Percentiles rank a stretch among this genome's conserved stretches.
These are phyloP conservation scores for Aspergillus brasiliensis DNA, from an alignment of 2,329 filamentous ascomycete species.

Conservation along the genomic window DNA sequence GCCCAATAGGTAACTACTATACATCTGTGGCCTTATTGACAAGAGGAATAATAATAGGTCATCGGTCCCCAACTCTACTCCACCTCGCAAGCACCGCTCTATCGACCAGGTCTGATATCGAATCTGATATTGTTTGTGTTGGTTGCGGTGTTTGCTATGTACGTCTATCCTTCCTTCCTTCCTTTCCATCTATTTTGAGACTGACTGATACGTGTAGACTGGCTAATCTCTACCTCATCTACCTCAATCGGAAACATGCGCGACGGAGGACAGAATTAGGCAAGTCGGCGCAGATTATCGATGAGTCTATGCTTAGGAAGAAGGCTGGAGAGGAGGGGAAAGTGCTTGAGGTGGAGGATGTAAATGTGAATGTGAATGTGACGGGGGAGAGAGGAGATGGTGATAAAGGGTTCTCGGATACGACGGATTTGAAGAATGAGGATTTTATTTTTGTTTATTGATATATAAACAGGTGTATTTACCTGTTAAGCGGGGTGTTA, in stretches of 20 bases:
- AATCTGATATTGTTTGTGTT: constrained; percentile 39
- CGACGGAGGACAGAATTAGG: constrained; percentile 32
- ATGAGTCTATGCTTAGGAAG: constrained; percentile 40
- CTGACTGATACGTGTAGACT: constrained; percentile 15
- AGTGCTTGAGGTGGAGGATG: constrained; percentile 13
- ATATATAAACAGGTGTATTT: too few species aligned
- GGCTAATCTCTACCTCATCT: constrained; percentile 34
- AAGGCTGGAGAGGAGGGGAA: constrained; percentile 11
- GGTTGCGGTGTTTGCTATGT: constrained; percentile 31
- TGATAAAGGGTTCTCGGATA: constrained; percentile 20
- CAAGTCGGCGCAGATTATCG: constrained; percentile 31
- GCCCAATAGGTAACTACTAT: fast-evolving
- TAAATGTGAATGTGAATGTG: background rate
- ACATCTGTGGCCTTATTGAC: too few species aligned
- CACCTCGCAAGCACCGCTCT: constrained; percentile 35
- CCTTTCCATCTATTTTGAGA: background rate
- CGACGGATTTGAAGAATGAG: constrained; percentile 22
- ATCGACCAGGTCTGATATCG: constrained; percentile 36
- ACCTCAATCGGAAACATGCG: constrained; percentile 34
- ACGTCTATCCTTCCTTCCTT: background rate
- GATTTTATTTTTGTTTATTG: constrained; percentile 24
- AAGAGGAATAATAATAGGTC: background rate
- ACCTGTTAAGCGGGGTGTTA: too few species aligned
- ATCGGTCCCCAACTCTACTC: constrained; percentile 41
- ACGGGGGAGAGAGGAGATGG: background rate